phyloP scores from a whole-genome alignment of 495 filamentous ascomycete species.

The Aspergillus wentii region DNA sequence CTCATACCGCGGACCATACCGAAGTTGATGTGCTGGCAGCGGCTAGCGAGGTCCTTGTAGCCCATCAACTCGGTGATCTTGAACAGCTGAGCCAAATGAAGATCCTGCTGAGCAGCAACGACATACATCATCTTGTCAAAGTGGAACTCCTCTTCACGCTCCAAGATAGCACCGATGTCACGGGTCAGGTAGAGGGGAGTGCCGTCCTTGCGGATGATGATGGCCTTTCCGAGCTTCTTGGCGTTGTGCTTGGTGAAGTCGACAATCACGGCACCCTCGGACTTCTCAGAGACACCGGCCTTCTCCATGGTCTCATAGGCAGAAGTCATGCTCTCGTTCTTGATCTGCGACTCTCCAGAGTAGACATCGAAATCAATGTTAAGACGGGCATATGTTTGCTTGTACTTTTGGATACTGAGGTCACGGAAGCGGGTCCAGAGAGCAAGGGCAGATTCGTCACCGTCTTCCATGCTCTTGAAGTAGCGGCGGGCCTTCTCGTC shows the following conservation, averaged over 20 bases:
- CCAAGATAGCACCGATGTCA: slow-evolving; percentile 63
- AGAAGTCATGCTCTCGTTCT: slow-evolving; percentile 71
- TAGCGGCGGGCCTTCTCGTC: slow-evolving; percentile 69
- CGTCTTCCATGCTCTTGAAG: slow-evolving; percentile 89
- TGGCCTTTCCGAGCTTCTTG: slow-evolving; percentile 64
- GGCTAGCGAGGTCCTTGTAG: slow-evolving; percentile 51
- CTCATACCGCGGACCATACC: slow-evolving; percentile 70
- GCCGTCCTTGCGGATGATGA: slow-evolving; percentile 65
- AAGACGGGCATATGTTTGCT: slow-evolving; percentile 72
- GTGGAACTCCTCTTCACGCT: slow-evolving; percentile 57
- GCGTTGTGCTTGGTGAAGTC: slow-evolving; percentile 73
- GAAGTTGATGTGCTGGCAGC: slow-evolving; percentile 69
- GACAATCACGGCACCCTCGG: slow-evolving; percentile 83
- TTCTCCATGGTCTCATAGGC: slow-evolving; percentile 61
- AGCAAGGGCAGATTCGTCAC: slow-evolving; percentile 68
- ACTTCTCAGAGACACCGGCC: slow-evolving; percentile 69
- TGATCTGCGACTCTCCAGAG: slow-evolving; percentile 89
- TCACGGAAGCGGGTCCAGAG: slow-evolving; percentile 87
- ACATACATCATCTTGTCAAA: slow-evolving; percentile 80
- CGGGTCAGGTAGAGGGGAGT: slow-evolving; percentile 67
- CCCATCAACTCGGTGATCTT: slow-evolving; percentile 68
- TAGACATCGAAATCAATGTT: slow-evolving; percentile 96
- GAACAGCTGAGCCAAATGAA: slow-evolving; percentile 70
- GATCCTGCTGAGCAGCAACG: slow-evolving; percentile 63
- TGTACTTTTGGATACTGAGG: slow-evolving; percentile 81